Conservation (phyloP, 2,329 filamentous ascomycete genomes). For the Diaporthe citri region DNA sequence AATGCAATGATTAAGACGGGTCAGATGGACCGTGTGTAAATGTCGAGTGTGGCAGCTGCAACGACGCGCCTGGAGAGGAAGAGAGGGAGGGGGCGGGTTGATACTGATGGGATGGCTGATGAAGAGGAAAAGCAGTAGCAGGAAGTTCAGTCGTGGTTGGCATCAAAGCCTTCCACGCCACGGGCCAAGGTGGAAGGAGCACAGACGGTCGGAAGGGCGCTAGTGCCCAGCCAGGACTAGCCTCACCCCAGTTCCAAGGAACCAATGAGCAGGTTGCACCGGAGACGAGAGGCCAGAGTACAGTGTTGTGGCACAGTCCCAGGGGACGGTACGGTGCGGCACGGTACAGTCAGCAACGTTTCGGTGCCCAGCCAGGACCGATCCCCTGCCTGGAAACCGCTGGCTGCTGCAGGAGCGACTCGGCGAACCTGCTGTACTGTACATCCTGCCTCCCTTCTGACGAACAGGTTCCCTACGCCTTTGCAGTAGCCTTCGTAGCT, state of each 20-base stretch:
- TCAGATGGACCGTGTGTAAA: not conserved
- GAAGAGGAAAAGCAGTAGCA: constrained; percentile 21
- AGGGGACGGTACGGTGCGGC: not conserved
- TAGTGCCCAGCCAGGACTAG: constrained; percentile 24
- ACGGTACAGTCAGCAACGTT: not conserved
- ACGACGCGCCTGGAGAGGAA: constrained; percentile 28
- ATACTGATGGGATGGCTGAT: constrained; percentile 28
- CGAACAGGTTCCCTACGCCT: not conserved
- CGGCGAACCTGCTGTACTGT: not conserved
- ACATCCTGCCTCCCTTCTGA: not conserved
- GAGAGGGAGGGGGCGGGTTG: constrained; percentile 12
- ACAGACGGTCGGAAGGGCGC: constrained; percentile 11
- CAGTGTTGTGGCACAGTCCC: not conserved
- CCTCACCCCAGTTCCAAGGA: not conserved
- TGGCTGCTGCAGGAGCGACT: constrained; percentile 4
- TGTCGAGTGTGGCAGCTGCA: constrained; percentile 1
- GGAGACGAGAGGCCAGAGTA: not conserved
- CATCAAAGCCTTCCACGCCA: constrained; percentile 39
- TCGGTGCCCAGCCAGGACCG: not conserved
- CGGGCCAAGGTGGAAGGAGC: constrained; percentile 30
- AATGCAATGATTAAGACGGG: constrained; percentile 23
- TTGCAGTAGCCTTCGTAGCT: not conserved
- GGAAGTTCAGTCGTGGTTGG: constrained; percentile 29
- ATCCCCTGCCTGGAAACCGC: not conserved
- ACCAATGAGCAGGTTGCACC: not conserved